These are phyloP conservation scores for Penicillium sp. DNA, from an alignment of 2,329 filamentous ascomycete genomes.

Conservation along the genomic window DNA sequence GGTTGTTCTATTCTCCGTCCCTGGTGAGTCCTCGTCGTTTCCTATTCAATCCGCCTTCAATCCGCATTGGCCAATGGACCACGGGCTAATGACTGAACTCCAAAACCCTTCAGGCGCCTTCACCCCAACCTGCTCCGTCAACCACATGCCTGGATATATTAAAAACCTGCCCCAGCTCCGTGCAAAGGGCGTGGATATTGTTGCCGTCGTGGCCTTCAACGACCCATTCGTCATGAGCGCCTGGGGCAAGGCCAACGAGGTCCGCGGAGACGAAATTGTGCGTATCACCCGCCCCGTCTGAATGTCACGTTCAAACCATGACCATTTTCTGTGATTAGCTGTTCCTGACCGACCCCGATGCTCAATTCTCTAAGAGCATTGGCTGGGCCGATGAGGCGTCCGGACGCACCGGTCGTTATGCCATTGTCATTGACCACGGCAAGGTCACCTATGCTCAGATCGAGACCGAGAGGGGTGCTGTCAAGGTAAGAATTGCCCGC, in stretches of 20 bases:
- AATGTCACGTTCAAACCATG: not conserved
- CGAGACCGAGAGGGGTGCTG: conserved; percentile 56
- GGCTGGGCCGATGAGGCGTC: conserved; percentile 65
- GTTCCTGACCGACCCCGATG: conserved; percentile 73
- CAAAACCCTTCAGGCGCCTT: conserved; percentile 63
- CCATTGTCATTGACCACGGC: conserved; percentile 78
- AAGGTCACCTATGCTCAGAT: conserved; percentile 78
- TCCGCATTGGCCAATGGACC: too few species aligned
- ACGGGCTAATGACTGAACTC: not conserved
- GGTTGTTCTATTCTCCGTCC: conserved; percentile 72
- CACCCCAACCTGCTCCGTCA: conserved; percentile 80
- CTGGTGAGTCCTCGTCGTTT: conserved; percentile 50
- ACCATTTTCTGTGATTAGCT: conserved; percentile 50
- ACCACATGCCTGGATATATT: conserved; percentile 79
- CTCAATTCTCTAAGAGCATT: conserved; percentile 72
- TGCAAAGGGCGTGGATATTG: conserved; percentile 77
- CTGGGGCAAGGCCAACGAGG: conserved; percentile 82
- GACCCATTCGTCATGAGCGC: conserved; percentile 84
- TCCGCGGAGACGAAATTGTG: conserved; percentile 70
- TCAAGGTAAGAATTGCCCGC: conserved; percentile 34
- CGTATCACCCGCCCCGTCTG: conserved; percentile 1
- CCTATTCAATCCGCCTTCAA: too few species aligned
- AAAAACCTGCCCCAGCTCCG: conserved; percentile 69
- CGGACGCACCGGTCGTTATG: conserved; percentile 75
- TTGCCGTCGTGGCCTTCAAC: conserved; percentile 79